Percentiles rank a stretch among this genome's conserved stretches.
These are phyloP conservation scores for Fusarium illudens DNA, from an alignment of 2,329 filamentous ascomycete genomes.

Conservation along the genomic window DNA sequence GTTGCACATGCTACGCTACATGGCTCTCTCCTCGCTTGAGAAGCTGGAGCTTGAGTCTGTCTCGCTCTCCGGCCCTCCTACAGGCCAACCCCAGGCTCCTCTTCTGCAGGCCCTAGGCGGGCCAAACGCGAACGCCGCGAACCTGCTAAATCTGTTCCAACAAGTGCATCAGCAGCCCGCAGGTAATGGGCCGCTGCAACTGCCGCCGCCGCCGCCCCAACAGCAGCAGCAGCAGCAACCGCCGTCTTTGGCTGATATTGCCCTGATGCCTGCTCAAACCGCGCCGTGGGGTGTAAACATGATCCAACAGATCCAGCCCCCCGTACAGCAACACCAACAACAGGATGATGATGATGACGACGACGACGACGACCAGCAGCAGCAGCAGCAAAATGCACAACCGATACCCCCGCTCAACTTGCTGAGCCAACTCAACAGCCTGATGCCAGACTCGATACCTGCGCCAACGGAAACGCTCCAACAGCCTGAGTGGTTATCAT, in stretches of 20 bases:
- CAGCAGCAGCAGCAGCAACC: neutral
- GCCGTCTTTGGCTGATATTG: neutral
- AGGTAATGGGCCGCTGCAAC: neutral
- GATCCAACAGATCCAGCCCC: neutral
- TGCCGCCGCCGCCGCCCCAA: neutral
- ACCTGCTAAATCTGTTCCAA: conserved; percentile 32
- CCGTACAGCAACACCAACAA: neutral
- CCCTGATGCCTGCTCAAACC: neutral
- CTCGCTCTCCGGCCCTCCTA: conserved; percentile 64
- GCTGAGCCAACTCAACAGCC: conserved; percentile 4
- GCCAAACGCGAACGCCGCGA: conserved; percentile 11
- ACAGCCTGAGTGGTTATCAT: conserved; percentile 48
- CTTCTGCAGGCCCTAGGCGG: conserved; percentile 30
- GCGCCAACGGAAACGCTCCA: conserved; percentile 24
- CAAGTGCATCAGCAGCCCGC: neutral
- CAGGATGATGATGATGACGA: too few species aligned
- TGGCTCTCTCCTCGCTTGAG: conserved; percentile 58
- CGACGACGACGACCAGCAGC: neutral
- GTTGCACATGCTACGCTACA: conserved; percentile 57
- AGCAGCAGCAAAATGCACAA: neutral
- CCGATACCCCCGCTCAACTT: conserved; percentile 1
- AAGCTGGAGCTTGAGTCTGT: conserved; percentile 69
- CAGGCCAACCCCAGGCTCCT: conserved; percentile 37
- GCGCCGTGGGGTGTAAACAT: neutral
- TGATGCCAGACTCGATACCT: conserved; percentile 1